Base-by-base conservation (phyloP, 257 asterid species). In the Lycium barbarum region DNA sequence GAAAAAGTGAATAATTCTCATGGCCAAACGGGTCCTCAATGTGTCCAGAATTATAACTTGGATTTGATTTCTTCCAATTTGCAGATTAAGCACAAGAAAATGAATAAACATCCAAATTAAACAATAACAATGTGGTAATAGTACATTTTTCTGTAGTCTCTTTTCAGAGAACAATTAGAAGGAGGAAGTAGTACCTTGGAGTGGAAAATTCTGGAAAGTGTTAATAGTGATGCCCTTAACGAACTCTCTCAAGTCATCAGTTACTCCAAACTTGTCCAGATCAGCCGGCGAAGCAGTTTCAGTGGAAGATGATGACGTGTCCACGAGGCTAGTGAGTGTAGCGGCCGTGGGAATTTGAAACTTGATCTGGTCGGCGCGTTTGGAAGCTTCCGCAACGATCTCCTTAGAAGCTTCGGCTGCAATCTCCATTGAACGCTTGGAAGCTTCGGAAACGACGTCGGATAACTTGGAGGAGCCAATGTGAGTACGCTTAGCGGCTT, bases 301-400 rank as follows among this genome's bases (percentile, higher is more conserved):
- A 43, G 83, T 3, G 20, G 72, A 54, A 71, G 84, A 15, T 2
- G 89, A 59, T 26, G 68, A 85, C 18, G 91, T 26, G 49, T 95
- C 99, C 73, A 92, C 94, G 67, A 94, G 88, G 86, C 82, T 86
- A 15, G 90, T 89, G 20, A 93, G 83, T 47, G 92, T 83, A 65
- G 93, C 83, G 45, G 45, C 3, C 3, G 45, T 2, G 0, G 8
- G 97, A 83, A 96, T 92, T 87, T 96, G 98, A 85, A 93, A 93
- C 86, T 91, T 92, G 94, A 96, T 91, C 95, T 92, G 97, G 83
- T 96, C 97, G 47, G 99, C 98, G 85, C 97, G 95, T 89, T 91
- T 93, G 33, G 92, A 80, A 58, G 95, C 98, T 90, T 92, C 98
- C 49, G 87, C 83, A 5, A 91, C 90, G 62, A 92, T 86, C 88